Base-by-base conservation (phyloP, 768 basidiomycete genomes). In the Coprinopsis sp. region DNA sequence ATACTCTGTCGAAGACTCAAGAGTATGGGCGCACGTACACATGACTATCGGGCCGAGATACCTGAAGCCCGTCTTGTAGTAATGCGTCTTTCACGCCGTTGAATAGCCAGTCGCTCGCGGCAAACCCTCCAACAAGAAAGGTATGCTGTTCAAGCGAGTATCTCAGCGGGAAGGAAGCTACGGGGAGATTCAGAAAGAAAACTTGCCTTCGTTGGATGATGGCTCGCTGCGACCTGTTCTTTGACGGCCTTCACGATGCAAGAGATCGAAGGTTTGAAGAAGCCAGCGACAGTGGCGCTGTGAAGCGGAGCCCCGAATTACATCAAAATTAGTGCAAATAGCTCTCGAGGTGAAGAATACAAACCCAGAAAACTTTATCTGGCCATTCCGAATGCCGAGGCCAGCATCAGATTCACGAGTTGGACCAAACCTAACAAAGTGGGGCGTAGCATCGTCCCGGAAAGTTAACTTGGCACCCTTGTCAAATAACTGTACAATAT, bases 61-160 rank as follows among this genome's bases (percentile, higher is more conserved):
- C 52, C 29, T 54, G 60, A 33, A 74, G 51, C 24, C 68, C 66
- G 0, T 62, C 53, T 3, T 59, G 49, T 2, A 58, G 60, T 11
- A 79, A 57, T 7, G 58, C 47, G 43, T 54, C 59, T 44, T 64
- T 68, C 1, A 79, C 62, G 43, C 66, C 57, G 1, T 61, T 48
- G 50, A 66, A 72, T 13, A 79, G 57, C 65, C 72, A 78, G 36
- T 74, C 69, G 51, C 71, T 77, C 0, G 74, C 72, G 14, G 73
- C 72, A 55, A 79, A 79, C 0, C 77, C 78, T 13, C 78, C 77
- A 10, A 78, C 76, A 1, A 80, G 64, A 40, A 71, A 61, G 4
- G 70, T 60, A 13, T 61, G 59, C 71, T 71, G 34, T 12, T 4
- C 14, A 5, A 16, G 16, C 7, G n/a, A 14, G 23, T 5, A 31